Percentiles rank a stretch among this genome's conserved stretches.
These are phyloP conservation scores for Zea luxurians DNA, from an alignment of 176 grass and related monocot genomes.

Conservation along the genomic window DNA sequence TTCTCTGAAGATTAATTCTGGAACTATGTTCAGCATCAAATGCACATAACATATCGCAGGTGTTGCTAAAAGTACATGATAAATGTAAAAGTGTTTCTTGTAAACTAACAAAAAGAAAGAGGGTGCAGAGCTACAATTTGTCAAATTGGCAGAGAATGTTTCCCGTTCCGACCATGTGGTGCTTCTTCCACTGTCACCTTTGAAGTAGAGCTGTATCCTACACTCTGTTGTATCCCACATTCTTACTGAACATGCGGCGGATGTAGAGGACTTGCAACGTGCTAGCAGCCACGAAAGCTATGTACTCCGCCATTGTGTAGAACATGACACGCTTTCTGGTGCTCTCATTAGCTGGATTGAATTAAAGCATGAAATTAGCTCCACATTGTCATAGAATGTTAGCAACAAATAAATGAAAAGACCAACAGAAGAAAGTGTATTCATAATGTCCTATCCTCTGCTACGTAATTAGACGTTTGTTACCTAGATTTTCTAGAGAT, in stretches of 20 bases:
- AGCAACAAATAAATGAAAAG: constrained; percentile 2
- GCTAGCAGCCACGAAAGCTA: constrained; percentile 73
- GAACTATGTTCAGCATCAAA: constrained; percentile 47
- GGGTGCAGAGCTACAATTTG: constrained; percentile 38
- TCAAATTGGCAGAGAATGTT: constrained; percentile 24
- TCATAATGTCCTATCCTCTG: neutral
- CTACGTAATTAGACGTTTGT: neutral
- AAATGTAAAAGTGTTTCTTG: constrained; percentile 33
- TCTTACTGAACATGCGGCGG: constrained; percentile 89
- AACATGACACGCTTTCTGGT: constrained; percentile 86
- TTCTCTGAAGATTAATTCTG: constrained; percentile 35
- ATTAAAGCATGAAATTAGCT: constrained; percentile 31
- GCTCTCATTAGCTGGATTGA: constrained; percentile 90
- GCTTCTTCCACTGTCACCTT: constrained; percentile 15
- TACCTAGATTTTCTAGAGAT: neutral
- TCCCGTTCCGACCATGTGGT: constrained; percentile 18
- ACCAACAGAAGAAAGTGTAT: neutral
- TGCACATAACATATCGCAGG: constrained; percentile 29
- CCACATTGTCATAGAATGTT: neutral
- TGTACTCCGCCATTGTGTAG: constrained; percentile 78
- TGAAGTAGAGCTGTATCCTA: constrained; percentile 42
- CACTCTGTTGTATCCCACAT: constrained; percentile 83
- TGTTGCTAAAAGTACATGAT: constrained; percentile 44
- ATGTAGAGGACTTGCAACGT: constrained; percentile 87
- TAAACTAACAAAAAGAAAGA: constrained; percentile 28